phyloP scores from a whole-genome alignment of 2,329 filamentous ascomycete genomes.

The Neofusicoccum cordaticola region DNA sequence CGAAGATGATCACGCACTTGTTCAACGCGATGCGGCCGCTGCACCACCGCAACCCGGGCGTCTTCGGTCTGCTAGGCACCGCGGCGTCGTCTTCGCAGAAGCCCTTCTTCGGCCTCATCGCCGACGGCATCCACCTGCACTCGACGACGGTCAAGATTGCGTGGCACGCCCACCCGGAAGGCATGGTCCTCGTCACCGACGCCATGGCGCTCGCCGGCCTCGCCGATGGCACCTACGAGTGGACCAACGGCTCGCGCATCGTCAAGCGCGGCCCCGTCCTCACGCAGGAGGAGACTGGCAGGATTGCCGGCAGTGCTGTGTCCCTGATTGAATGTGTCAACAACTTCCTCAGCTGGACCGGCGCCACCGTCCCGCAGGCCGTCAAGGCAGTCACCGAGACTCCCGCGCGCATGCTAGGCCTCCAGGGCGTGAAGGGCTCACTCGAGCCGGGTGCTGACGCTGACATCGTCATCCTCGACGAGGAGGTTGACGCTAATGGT shows the following conservation, averaged over 20 bases:
- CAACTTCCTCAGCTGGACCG: slow-evolving; percentile 76
- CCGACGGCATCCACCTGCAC: slow-evolving; percentile 87
- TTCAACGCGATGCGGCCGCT: slow-evolving; percentile 93
- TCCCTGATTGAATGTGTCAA: slow-evolving; percentile 78
- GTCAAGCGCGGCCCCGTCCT: slow-evolving; percentile 71
- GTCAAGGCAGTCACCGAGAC: slow-evolving; percentile 72
- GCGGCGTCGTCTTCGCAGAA: slow-evolving; percentile 34
- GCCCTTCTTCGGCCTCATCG: slow-evolving; percentile 85
- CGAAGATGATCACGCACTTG: slow-evolving; percentile 86
- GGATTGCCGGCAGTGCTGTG: slow-evolving; percentile 57
- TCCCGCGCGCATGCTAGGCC: slow-evolving; percentile 72
- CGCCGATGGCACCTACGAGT: slow-evolving; percentile 79
- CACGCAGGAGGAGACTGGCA: slow-evolving; percentile 70
- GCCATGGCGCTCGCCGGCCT: slow-evolving; percentile 85
- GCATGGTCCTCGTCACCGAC: slow-evolving; percentile 86
- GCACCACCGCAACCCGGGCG: slow-evolving; percentile 85
- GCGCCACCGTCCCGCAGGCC: slow-evolving; percentile 64
- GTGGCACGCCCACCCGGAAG: slow-evolving; percentile 78
- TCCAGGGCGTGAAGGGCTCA: slow-evolving; percentile 64
- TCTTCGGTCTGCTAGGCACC: slow-evolving; percentile 77
- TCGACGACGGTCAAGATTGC: slow-evolving; percentile 87
- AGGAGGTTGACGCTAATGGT: slow-evolving; percentile 46
- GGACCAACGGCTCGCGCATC: slow-evolving; percentile 70
- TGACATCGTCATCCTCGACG: slow-evolving; percentile 64
- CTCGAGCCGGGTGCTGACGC: slow-evolving; percentile 47